phyloP scores from a whole-genome alignment of 371 early-diverging fungal species.

The Encephalitozoon hellem region DNA sequence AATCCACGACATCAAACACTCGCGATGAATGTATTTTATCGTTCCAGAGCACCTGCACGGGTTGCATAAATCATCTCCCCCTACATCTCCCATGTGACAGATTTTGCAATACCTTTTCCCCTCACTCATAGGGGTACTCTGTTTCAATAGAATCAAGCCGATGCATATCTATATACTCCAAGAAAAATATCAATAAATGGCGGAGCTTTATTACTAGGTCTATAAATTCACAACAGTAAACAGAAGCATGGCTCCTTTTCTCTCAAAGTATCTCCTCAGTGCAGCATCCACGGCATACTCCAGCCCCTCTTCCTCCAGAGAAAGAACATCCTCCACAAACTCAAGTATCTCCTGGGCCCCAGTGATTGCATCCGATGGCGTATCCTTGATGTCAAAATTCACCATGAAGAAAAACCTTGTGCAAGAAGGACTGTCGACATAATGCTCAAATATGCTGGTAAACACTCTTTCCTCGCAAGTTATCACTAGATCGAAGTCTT shows the following conservation, averaged over 20 bases:
- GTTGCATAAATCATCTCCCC: constrained; percentile 15
- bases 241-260: not conserved
- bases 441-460: constrained; percentile 72
- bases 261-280: constrained; percentile 1
- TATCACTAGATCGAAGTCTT: constrained; percentile 76
- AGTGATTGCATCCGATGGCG: constrained; percentile 72
- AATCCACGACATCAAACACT: constrained; percentile 53
- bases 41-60: constrained; percentile 57
- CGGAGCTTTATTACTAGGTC: not conserved
- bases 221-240: constrained; percentile 12
- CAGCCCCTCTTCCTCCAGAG: not conserved
- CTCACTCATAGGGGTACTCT: constrained; percentile 2
- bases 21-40: constrained; percentile 45
- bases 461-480: constrained; percentile 89
- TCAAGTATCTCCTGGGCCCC: constrained; percentile 74
- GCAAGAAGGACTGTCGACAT: not conserved
- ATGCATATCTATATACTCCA: not conserved
- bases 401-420: constrained; percentile 68
- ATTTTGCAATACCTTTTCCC: constrained; percentile 44
- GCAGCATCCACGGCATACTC: not conserved
- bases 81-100: constrained; percentile 30
- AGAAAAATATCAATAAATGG: not conserved
- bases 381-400: constrained; percentile 85
- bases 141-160: not conserved
- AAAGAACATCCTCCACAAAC: constrained; percentile 63